Evolutionary conservation across 2,329 filamentous ascomycete genomes (phyloP).

Genomic region (Phaeophleospora eucalypticola): DNA sequence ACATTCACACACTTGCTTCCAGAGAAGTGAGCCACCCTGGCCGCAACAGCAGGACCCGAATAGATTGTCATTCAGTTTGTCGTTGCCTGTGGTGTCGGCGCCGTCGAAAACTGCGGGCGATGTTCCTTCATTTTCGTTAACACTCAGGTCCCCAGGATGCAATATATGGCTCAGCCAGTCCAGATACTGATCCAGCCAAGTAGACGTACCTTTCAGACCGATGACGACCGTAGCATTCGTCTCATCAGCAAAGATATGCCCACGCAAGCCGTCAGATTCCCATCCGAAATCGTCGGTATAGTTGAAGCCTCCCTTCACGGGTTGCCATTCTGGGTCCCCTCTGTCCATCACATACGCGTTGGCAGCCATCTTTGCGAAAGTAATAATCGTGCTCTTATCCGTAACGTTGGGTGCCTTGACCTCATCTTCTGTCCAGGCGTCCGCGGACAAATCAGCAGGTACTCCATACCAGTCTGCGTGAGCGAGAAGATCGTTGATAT

Average conservation of each 20-base stretch:
- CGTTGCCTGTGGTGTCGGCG: constrained; percentile 93
- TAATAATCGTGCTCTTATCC: constrained; percentile 79
- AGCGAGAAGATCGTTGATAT: constrained; percentile 74
- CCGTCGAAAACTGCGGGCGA: constrained; percentile 84
- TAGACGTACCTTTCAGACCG: constrained; percentile 68
- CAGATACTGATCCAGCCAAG: constrained; percentile 8
- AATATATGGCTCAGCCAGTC: constrained; percentile 1
- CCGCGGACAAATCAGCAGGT: constrained; percentile 63
- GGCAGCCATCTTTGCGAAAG: constrained; percentile 80
- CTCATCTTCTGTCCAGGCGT: constrained; percentile 79
- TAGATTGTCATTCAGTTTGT: constrained; percentile 96
- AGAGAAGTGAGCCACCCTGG: constrained; percentile 84
- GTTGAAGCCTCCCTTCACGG: constrained; percentile 75
- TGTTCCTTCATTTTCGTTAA: constrained; percentile 12
- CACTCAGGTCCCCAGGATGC: not conserved
- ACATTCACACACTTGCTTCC: constrained; percentile 91
- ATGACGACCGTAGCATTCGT: constrained; percentile 84
- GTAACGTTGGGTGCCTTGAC: constrained; percentile 75
- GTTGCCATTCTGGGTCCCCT: constrained; percentile 73
- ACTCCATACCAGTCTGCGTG: constrained; percentile 66
- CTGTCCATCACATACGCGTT: constrained; percentile 81
- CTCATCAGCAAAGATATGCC: constrained; percentile 87
- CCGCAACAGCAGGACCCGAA: constrained; percentile 98
- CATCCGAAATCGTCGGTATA: constrained; percentile 87
- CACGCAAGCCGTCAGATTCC: constrained; percentile 81